Percentiles rank a stretch among this genome's conserved stretches.
Conservation (phyloP, 2,329 filamentous ascomycete species). For the Thielaviopsis euricoi region DNA sequence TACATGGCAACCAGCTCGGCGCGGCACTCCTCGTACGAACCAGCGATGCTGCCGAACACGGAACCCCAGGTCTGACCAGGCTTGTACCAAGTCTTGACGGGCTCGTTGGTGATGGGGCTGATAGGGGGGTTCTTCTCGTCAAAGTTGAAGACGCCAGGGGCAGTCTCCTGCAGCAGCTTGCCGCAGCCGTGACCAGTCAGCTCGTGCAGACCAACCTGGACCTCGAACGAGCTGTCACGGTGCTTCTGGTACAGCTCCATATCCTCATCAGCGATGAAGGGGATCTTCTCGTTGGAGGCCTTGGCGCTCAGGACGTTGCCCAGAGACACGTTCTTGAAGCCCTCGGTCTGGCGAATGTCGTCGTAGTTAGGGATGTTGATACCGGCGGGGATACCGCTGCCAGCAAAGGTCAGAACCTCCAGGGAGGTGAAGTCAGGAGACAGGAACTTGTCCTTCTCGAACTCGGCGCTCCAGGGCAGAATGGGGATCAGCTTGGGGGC, state of each 20-base stretch:
- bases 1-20: constrained; percentile 91
- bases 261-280: constrained; percentile 71
- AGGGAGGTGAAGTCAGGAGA: constrained; percentile 92
- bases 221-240: constrained; percentile 78
- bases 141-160: constrained; percentile 73
- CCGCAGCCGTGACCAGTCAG: constrained; percentile 77
- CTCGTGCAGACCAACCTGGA: constrained; percentile 90
- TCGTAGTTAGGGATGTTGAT: constrained; percentile 60
- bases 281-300: constrained; percentile 79
- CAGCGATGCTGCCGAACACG: constrained; percentile 76
- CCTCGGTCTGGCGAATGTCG: constrained; percentile 63
- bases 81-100: constrained; percentile 78
- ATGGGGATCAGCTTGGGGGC: constrained; percentile 75
- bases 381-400: constrained; percentile 48
- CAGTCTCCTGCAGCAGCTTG: constrained; percentile 81
- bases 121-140: constrained; percentile 65
- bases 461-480: constrained; percentile 72
- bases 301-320: constrained; percentile 88
- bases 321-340: constrained; percentile 86
- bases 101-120: constrained; percentile 59
- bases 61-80: constrained; percentile 89
- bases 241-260: constrained; percentile 65
- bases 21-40: constrained; percentile 70
- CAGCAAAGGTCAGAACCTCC: constrained; percentile 67
- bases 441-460: constrained; percentile 92